phyloP scores from a whole-genome alignment of 2,329 filamentous ascomycete genomes.

The Fusarium subtropicale region DNA sequence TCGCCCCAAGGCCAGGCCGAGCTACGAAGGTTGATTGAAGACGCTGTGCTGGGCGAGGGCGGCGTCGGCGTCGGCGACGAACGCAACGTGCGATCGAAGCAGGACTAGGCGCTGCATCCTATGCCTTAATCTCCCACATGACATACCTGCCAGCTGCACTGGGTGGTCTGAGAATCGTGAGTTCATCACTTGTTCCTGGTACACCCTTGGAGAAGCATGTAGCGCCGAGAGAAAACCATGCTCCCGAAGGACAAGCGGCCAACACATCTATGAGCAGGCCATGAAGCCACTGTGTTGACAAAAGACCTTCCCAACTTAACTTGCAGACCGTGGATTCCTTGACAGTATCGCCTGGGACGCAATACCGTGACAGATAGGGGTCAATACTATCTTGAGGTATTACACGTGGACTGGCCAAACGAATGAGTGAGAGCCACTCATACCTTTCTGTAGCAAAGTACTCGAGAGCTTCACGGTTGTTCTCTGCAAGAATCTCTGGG shows the following conservation, averaged over 20 bases:
- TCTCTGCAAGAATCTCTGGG: conserved; percentile 47
- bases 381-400: conserved; percentile 69
- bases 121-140: conserved; percentile 68
- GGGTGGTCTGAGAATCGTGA: conserved; percentile 65
- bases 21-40: conserved; percentile 80
- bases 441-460: conserved; percentile 73
- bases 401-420: conserved; percentile 74
- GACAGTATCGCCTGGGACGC: conserved; percentile 59
- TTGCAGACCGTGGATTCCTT: conserved; percentile 57
- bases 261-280: conserved; percentile 61
- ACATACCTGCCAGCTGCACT: conserved; percentile 64
- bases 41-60: conserved; percentile 78
- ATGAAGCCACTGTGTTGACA: conserved; percentile 65
- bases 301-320: conserved; percentile 70
- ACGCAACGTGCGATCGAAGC: conserved; percentile 72
- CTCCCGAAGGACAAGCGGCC: conserved; percentile 54
- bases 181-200: conserved; percentile 60
- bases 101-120: conserved; percentile 61
- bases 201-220: conserved; percentile 63
- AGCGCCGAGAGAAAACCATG: conserved; percentile 68
- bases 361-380: conserved; percentile 76
- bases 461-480: conserved; percentile 65
- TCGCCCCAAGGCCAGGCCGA: conserved; percentile 82
- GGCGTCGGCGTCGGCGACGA: conserved; percentile 71
- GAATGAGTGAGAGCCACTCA: conserved; percentile 80